Evolutionary conservation across 805 yeast genomes (phyloP).

Genomic region (Sugiyamaella boreocaroliniensis): DNA sequence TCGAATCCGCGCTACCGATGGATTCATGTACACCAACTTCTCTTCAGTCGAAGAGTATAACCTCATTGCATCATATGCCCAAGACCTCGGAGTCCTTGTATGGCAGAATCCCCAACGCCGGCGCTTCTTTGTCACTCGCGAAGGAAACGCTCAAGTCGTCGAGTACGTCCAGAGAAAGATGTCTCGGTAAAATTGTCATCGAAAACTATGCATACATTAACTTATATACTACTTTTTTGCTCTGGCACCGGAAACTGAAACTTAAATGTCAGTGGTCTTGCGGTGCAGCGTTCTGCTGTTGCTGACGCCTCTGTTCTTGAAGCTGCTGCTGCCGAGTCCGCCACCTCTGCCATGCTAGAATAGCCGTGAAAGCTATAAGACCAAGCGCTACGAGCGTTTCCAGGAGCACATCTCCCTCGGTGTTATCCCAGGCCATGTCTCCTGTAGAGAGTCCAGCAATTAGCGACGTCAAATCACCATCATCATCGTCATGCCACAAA

Average conservation of each 20-base stretch:
- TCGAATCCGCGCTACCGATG: constrained; percentile 79
- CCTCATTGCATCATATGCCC: constrained; percentile 65
- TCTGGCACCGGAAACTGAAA: no score
- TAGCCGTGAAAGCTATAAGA: constrained; percentile 1
- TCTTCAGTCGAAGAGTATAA: constrained; percentile 70
- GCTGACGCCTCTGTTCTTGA: constrained; percentile 1
- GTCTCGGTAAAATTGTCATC: neutral
- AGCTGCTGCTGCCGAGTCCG: neutral
- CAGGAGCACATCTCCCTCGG: neutral
- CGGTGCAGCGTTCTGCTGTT: neutral
- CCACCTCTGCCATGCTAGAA: constrained; percentile 1
- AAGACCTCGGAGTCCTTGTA: constrained; percentile 83
- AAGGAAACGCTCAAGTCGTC: constrained; percentile 84
- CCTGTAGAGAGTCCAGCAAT: neutral
- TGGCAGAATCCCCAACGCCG: constrained; percentile 72
- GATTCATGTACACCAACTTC: constrained; percentile 84
- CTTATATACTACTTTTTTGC: neutral
- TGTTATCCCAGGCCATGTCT: constrained; percentile 1
- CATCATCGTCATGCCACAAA: constrained; percentile 9
- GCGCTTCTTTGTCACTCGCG: constrained; percentile 79
- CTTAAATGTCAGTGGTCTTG: neutral
- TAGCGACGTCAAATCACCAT: neutral
- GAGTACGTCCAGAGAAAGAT: constrained; percentile 68
- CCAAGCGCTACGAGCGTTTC: neutral
- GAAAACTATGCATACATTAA: neutral